phyloP scores from a whole-genome alignment of 1,139 yeast species.

The Hanseniaspora gamundiae region DNA sequence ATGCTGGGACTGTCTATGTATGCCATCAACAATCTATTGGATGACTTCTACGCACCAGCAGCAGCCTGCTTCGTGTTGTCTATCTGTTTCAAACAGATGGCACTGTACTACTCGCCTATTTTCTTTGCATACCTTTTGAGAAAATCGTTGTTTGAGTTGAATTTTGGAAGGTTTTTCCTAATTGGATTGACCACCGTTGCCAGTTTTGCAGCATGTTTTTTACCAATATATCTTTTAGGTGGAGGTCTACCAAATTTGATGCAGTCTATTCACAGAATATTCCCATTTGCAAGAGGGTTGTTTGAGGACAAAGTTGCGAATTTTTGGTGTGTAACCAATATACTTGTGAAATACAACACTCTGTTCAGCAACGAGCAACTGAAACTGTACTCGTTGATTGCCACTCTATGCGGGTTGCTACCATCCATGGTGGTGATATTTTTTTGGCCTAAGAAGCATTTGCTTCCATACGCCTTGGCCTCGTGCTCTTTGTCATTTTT shows the following conservation, averaged over 20 bases:
- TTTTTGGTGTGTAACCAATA: conserved; percentile 88
- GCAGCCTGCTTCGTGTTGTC: conserved; percentile 73
- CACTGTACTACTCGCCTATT: conserved; percentile 82
- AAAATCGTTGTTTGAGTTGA: conserved; percentile 26
- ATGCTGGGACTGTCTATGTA: conserved; percentile 80
- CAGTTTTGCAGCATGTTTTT: conserved; percentile 40
- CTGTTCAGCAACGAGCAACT: conserved; percentile 46
- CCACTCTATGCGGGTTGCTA: conserved; percentile 52
- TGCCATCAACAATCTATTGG: conserved; percentile 53
- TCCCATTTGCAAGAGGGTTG: conserved; percentile 89
- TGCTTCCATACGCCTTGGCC: conserved; percentile 63
- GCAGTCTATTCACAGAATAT: conserved; percentile 50
- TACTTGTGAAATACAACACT: conserved; percentile 55
- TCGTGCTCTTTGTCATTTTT: conserved; percentile 82
- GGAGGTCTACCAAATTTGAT: conserved; percentile 28
- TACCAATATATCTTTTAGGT: conserved; percentile 48
- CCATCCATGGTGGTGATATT: conserved; percentile 54
- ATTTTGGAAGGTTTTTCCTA: conserved; percentile 39
- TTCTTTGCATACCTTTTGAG: conserved; percentile 53
- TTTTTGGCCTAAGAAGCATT: conserved; percentile 37
- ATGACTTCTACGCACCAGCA: conserved; percentile 52
- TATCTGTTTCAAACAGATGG: conserved; percentile 88
- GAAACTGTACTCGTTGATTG: conserved; percentile 45
- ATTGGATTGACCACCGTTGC: conserved; percentile 52
- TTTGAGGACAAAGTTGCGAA: conserved; percentile 97